Evolutionary conservation across 257 asterid species (phyloP), one percentile per base, ranked within the genome.

Genomic region (Przewalskia tangutica): DNA sequence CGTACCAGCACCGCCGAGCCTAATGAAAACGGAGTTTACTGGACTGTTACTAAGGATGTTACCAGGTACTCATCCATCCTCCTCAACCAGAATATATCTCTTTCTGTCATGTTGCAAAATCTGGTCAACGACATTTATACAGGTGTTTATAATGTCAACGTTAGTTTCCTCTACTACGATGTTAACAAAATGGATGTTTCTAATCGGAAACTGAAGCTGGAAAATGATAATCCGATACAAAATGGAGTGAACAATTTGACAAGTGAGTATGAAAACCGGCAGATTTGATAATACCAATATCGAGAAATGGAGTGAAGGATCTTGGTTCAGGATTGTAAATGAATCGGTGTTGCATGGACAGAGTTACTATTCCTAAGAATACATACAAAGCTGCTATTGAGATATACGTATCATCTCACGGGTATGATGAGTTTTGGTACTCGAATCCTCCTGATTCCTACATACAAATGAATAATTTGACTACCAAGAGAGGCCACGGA

Each of bases 1-100:
- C 98, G 98, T 62, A 92, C 98, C 81, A 91, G 94, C 91, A 91
- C 98, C 4, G 92, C 97, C 6, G 91, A 93, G 88, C 93, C 98
- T 6, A 89, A 89, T 4, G 81, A 81, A 0, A 81, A 75, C 0
- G 97, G 95, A 10, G 63, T 93, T 10, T 85, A 84, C 89, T 95
- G 98, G 98, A 90, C 34, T 11, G 86, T 92, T 27, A 84, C 84
- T 4, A 95, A 92, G 85, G 97, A 95, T 18, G 89, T 95, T 71
- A 90, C 97, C 13, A 88, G 81, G 85, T 95, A 93, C 85, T 80
- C 92, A 55, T 88, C 89, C 5, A 86, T 95, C 81, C 90, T 95
- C 76, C 84, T 86, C 3, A 86, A 56, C 11, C 75, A 84, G 42
- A 86, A 93, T 46, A 84, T 86, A 82, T 88, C 85, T 42, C 91